Evolutionary conservation across 2,329 filamentous ascomycete genomes (phyloP).

Genomic region (Pseudogymnoascus destructans): DNA sequence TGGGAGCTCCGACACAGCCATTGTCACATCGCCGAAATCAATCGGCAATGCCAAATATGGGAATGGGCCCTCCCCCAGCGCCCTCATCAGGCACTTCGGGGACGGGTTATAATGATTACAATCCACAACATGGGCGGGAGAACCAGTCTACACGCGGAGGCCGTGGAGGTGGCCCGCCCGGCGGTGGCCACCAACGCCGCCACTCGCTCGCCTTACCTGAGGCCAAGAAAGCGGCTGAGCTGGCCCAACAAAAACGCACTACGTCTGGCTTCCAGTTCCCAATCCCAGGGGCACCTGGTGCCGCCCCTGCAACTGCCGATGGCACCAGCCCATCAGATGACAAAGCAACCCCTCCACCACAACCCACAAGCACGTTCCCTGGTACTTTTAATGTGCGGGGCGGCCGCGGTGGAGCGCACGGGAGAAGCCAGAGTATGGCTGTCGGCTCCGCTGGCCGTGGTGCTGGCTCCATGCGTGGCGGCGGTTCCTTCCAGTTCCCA

Average conservation of each 20-base stretch:
- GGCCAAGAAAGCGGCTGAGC: slow-evolving; percentile 92
- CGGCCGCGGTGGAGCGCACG: slow-evolving; percentile 46
- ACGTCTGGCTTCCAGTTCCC: slow-evolving; percentile 93
- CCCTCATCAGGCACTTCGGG: slow-evolving; percentile 80
- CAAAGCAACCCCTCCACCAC: slow-evolving; percentile 15
- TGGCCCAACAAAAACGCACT: slow-evolving; percentile 92
- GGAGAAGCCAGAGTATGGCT: slow-evolving; percentile 86
- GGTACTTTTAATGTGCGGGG: slow-evolving; percentile 30
- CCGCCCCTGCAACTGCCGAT: slow-evolving; percentile 44
- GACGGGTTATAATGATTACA: slow-evolving; percentile 63
- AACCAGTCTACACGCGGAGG: slow-evolving; percentile 59
- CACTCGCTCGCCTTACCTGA: slow-evolving; percentile 91
- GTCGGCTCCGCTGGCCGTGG: slow-evolving; percentile 58
- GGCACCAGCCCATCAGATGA: slow-evolving; percentile 32
- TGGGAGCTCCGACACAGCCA: slow-evolving; percentile 66
- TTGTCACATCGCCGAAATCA: slow-evolving; percentile 93
- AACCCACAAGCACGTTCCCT: slow-evolving; percentile 10
- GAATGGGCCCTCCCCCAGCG: slow-evolving; percentile 77
- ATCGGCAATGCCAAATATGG: slow-evolving; percentile 86
- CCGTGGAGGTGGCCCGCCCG: slow-evolving; percentile 55
- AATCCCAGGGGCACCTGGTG: slow-evolving; percentile 52
- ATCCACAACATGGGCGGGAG: slow-evolving; percentile 33
- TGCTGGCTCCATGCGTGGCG: slow-evolving; percentile 43
- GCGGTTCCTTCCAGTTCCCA: slow-evolving; percentile 60
- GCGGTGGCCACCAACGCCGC: slow-evolving; percentile 75